Base-by-base conservation (phyloP, 1,139 yeast species). In the Hemisphaericaspora lyxosophila region DNA sequence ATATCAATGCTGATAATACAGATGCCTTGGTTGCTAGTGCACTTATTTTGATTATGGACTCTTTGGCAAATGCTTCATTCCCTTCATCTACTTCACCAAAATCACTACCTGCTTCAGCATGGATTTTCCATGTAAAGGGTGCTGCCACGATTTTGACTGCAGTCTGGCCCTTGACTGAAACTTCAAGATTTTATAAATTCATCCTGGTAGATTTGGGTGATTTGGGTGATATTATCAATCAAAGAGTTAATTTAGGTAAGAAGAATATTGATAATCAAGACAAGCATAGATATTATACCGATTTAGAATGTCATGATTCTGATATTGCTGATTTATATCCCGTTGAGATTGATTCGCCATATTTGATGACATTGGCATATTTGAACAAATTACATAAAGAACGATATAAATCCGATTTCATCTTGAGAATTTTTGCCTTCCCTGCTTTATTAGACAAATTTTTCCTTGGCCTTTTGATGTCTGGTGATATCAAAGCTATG, bases 91-190 rank as follows among this genome's bases (percentile, higher is more conserved):
- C 83, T 22, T 65, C 73, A 4, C 75, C 75, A 4, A 80, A 80
- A 48, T 77, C 87, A 4, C 64, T 89, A 39, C 95, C 96, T 1
- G 92, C 97, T 1, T 82, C 92, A 6, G 96, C 97, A 0, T 90
- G 97, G 97, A 82, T 90, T 41, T 92, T 88, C 67, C 97, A 90
- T 56, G 97, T 90, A 11, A 86, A 94, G 52, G 97, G 97, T 16
- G 96, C 97, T 0, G 96, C 96, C 4, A 90, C 97, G 0, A 90
- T 90, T 34, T 68, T 90, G 40, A 85, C 96, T 1, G 95, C 97
- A 1, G 96, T 89, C 12, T 89, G 97, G 86, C 96, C 96, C 3
- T 67, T 89, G 39, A 87, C 94, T 12, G 90, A 85, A 46, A 73
- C 81, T 6, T 82, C 88, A 11, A 61, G 88, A 36, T 84, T 84